phyloP scores from a whole-genome alignment of 805 yeast genomes.

The Wickerhamiella domercqiae region DNA sequence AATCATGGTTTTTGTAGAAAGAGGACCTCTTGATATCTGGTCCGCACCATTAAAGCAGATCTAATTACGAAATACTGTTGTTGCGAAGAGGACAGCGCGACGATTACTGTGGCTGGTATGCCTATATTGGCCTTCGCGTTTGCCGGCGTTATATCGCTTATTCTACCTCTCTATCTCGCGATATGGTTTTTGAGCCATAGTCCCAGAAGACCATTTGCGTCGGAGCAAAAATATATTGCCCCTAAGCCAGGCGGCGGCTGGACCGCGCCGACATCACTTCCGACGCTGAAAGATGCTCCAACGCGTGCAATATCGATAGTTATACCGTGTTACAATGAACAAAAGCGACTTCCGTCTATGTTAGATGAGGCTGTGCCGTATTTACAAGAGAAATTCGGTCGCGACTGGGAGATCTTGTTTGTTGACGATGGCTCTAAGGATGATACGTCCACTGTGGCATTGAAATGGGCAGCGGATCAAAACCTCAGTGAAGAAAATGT shows the following conservation, averaged over 20 bases:
- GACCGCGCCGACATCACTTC: constrained; percentile 25
- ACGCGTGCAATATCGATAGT: constrained; percentile 54
- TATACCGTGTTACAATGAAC: constrained; percentile 89
- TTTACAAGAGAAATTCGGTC: constrained; percentile 27
- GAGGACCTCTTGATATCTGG: no score
- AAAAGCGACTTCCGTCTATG: constrained; percentile 41
- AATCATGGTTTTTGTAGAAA: no score
- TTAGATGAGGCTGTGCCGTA: constrained; percentile 30
- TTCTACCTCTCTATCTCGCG: constrained; percentile 22
- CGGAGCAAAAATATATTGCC: constrained; percentile 40
- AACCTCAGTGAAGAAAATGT: constrained; percentile 43
- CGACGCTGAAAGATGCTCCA: constrained; percentile 19
- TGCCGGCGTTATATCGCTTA: neutral
- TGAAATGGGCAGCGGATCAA: constrained; percentile 36
- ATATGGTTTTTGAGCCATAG: constrained; percentile 41
- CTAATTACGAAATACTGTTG: no score
- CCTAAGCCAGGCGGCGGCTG: constrained; percentile 24
- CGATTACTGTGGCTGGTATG: no score
- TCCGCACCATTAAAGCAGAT: no score
- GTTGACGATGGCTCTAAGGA: constrained; percentile 90
- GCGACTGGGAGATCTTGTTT: constrained; percentile 57
- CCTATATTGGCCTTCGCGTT: no score
- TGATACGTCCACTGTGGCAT: constrained; percentile 57
- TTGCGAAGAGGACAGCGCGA: no score
- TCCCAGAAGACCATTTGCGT: constrained; percentile 40